phyloP scores from a whole-genome alignment of 306 rosid species.

The Casuarina equisetifolia region DNA sequence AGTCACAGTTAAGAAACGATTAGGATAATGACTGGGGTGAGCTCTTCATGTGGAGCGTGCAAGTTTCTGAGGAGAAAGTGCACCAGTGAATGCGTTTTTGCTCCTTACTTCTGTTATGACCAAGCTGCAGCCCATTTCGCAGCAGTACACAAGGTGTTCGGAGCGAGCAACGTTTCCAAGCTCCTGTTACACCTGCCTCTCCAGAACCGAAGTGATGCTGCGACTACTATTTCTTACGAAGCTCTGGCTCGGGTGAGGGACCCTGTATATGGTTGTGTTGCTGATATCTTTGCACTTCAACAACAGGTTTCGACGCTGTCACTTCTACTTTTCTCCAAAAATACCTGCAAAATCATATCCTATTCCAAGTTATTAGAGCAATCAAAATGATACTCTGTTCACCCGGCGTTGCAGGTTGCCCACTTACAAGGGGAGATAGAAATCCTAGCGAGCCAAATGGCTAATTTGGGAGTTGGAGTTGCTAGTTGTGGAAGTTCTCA shows the following conservation, averaged over 20 bases:
- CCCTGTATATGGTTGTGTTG: constrained; percentile 79
- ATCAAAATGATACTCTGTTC: neutral
- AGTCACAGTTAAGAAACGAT: constrained; percentile 26
- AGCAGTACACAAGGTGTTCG: constrained; percentile 85
- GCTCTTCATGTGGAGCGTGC: constrained; percentile 93
- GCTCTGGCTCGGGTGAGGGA: constrained; percentile 81
- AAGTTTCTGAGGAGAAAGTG: constrained; percentile 84
- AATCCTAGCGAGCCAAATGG: constrained; percentile 56
- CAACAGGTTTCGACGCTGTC: constrained; percentile 52
- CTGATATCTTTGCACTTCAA: constrained; percentile 78
- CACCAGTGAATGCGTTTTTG: constrained; percentile 63
- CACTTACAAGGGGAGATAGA: constrained; percentile 90
- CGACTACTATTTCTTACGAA: constrained; percentile 71
- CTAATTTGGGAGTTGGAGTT: constrained; percentile 25
- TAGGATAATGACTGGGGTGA: constrained; percentile 60
- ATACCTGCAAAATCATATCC: constrained; percentile 7
- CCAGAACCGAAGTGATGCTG: constrained; percentile 68
- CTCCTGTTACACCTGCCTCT: constrained; percentile 65
- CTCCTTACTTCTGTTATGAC: constrained; percentile 80
- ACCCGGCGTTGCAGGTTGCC: constrained; percentile 48
- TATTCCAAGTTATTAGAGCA: neutral
- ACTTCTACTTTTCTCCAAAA: constrained; percentile 2
- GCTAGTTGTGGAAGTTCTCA: constrained; percentile 38
- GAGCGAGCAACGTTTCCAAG: constrained; percentile 83
- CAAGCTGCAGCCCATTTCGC: constrained; percentile 71